These are phyloP conservation scores for Eustoma russellianum DNA, from an alignment of 257 asterid species.

Conservation along the genomic window DNA sequence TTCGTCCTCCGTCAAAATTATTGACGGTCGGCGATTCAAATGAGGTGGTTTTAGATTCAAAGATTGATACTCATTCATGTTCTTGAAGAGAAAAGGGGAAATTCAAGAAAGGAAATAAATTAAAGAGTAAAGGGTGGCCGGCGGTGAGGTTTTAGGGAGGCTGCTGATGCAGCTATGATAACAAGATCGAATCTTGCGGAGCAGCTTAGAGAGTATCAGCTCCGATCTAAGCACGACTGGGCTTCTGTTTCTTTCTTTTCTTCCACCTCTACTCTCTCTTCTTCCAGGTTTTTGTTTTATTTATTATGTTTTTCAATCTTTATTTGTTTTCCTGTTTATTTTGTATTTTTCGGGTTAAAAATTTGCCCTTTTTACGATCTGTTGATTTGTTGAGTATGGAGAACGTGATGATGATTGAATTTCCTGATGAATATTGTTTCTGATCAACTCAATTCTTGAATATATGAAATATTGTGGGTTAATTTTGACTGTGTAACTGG, in stretches of 20 bases:
- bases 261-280: slow-evolving; percentile 53
- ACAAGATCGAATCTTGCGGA: slow-evolving; percentile 93
- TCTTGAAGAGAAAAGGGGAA: background rate
- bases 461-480: no score
- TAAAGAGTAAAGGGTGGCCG: slow-evolving; percentile 15
- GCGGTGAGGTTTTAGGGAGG: slow-evolving; percentile 8
- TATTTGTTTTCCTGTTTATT: background rate
- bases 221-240: slow-evolving; percentile 85
- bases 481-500: no score
- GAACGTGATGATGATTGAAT: background rate
- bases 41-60: no score
- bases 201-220: slow-evolving; percentile 87
- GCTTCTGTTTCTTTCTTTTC: slow-evolving; percentile 76
- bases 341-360: background rate
- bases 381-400: background rate
- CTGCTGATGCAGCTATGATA: slow-evolving; percentile 35
- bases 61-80: no score
- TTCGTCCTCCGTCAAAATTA: no score
- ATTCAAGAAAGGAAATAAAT: slow-evolving; percentile 4
- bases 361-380: background rate
- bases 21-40: no score
- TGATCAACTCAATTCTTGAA: no score
- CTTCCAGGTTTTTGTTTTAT: slow-evolving; percentile 38
- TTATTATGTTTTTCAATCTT: background rate
- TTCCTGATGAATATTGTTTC: no score